A percentile compares a stretch with the other conserved stretches of the same genome.
Evolutionary conservation across 2,329 filamentous ascomycete species (phyloP).

Genomic region (Neonectria neomacrospora): DNA sequence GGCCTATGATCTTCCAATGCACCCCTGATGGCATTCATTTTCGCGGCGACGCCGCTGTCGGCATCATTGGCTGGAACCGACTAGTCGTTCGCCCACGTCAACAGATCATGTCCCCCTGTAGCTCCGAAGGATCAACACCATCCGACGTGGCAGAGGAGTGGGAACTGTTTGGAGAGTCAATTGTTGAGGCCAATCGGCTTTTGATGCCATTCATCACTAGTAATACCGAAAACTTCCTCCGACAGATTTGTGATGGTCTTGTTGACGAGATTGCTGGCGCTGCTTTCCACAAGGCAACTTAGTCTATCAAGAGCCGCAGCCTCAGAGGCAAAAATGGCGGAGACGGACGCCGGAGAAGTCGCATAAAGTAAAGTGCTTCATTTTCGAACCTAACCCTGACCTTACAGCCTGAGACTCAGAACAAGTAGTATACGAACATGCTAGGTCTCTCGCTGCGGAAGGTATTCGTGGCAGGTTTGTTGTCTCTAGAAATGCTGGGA

Average conservation of each 20-base stretch:
- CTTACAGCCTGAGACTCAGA: too few species aligned
- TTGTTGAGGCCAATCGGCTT: constrained; percentile 45
- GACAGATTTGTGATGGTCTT: constrained; percentile 41
- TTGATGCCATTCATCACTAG: constrained; percentile 46
- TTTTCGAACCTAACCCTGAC: too few species aligned
- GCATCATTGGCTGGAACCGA: constrained; percentile 51
- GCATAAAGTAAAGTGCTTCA: too few species aligned
- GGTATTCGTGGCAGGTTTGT: too few species aligned
- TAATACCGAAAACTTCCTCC: constrained; percentile 41
- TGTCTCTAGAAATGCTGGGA: too few species aligned
- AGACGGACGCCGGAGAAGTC: too few species aligned
- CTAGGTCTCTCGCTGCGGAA: too few species aligned
- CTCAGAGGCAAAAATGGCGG: too few species aligned
- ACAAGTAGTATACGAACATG: too few species aligned
- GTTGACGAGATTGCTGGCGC: constrained; percentile 39
- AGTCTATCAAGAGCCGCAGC: neutral
- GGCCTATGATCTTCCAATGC: constrained; percentile 56
- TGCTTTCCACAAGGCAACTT: neutral
- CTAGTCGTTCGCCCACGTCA: constrained; percentile 38
- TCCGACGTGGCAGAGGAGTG: constrained; percentile 37
- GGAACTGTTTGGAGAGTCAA: constrained; percentile 44
- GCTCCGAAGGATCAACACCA: constrained; percentile 24
- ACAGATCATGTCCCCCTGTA: constrained; percentile 1
- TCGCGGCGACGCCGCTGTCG: constrained; percentile 52
- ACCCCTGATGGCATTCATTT: constrained; percentile 52